A percentile compares a stretch with the other conserved stretches of the same genome.
Evolutionary conservation across 768 basidiomycete genomes (phyloP).

Genomic region (Lentinus tigrinus): DNA sequence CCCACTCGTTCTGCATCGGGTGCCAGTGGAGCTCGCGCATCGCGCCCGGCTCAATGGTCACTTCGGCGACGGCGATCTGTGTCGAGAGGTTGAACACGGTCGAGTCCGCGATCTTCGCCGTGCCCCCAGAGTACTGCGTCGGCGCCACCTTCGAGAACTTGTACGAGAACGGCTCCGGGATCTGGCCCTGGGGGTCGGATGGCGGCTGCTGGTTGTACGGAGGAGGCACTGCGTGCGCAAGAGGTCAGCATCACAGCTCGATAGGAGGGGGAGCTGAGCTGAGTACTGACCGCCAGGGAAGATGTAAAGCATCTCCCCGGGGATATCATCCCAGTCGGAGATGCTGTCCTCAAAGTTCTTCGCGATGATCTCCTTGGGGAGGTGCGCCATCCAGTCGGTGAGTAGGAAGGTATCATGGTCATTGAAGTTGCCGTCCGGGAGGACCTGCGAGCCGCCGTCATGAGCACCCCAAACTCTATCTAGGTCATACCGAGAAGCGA

Average conservation of each 20-base stretch:
- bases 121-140: constrained; percentile 45
- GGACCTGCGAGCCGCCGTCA: constrained; percentile 36
- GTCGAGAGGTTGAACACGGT: constrained; percentile 47
- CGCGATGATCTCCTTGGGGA: constrained; percentile 53
- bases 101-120: constrained; percentile 50
- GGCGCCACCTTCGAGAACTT: constrained; percentile 43
- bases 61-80: constrained; percentile 52
- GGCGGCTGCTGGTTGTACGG: constrained; percentile 35
- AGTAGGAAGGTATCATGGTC: constrained; percentile 56
- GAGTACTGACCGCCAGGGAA: constrained; percentile 42
- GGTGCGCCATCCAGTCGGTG: constrained; percentile 55
- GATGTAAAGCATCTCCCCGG: constrained; percentile 48
- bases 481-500: no score
- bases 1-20: constrained; percentile 64
- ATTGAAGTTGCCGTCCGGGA: constrained; percentile 49
- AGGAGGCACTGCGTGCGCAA: constrained; percentile 31
- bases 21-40: constrained; percentile 71
- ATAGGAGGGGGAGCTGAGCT: background rate
- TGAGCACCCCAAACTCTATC: background rate
- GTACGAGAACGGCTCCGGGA: constrained; percentile 45
- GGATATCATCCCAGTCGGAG: constrained; percentile 44
- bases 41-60: constrained; percentile 55
- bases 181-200: constrained; percentile 40
- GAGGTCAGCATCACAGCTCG: background rate
- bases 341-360: constrained; percentile 48